A percentile compares a stretch with the other conserved stretches of the same genome.
phyloP scores from a whole-genome alignment of 768 basidiomycete species.

The Calvatia gigantea region DNA sequence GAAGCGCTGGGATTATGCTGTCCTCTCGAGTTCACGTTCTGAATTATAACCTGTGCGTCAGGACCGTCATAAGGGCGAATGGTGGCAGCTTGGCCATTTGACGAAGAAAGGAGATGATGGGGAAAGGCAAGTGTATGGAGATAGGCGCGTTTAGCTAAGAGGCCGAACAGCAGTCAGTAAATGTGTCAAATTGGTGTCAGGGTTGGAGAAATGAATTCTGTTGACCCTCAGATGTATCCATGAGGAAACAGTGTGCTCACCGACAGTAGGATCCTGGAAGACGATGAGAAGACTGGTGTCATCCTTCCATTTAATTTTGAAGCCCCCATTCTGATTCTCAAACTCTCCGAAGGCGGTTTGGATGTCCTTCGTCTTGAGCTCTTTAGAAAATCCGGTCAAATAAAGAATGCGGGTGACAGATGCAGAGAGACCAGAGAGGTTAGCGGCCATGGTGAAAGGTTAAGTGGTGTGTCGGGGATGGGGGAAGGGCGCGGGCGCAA shows the following conservation, averaged over 20 bases:
- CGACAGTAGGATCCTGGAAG: conserved; percentile 84
- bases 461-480: neutral
- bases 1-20: conserved; percentile 59
- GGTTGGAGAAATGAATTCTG: neutral
- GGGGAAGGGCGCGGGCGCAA: conserved; percentile 12
- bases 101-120: conserved; percentile 63
- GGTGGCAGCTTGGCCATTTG: conserved; percentile 48
- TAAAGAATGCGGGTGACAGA: conserved; percentile 94
- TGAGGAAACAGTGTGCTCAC: conserved; percentile 48
- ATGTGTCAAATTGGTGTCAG: neutral
- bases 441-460: conserved; percentile 52
- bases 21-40: conserved; percentile 74
- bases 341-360: conserved; percentile 88
- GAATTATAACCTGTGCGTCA: conserved; percentile 85
- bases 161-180: conserved; percentile 8
- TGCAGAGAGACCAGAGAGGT: conserved; percentile 82
- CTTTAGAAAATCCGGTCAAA: conserved; percentile 89
- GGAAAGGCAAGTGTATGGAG: conserved; percentile 84
- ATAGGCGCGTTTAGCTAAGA: conserved; percentile 90
- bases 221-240: conserved; percentile 2
- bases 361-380: conserved; percentile 97
- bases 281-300: conserved; percentile 95
- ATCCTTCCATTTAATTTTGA: conserved; percentile 99
- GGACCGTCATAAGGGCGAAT: conserved; percentile 94
- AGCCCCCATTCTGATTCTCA: conserved; percentile 83